Evolutionary conservation across 768 basidiomycete genomes (phyloP), one percentile per base, ranked within the genome.

Genomic region (Suillus subluteus): DNA sequence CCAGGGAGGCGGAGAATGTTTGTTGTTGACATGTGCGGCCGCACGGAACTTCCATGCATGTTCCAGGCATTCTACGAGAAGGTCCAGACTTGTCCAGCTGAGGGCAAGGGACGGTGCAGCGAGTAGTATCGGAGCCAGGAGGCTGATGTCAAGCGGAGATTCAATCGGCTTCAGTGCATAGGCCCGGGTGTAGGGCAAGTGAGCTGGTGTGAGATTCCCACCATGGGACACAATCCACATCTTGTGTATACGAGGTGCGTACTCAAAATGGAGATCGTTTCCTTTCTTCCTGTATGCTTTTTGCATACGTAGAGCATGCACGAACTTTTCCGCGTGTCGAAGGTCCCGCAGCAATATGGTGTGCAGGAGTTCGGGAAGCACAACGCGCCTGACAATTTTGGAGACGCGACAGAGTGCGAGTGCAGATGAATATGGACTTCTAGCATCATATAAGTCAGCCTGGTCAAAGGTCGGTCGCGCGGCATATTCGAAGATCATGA

Each of bases 351-450:
- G 58, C 2, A 38, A 16, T 38, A 40, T 15, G 13, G 58, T 58
- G 8, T 38, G 37, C 37, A 23, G n/a, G n/a, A 40, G 58, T 16
- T 16, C 13, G 37, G 76, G 80, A 77, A 83, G 82, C 26, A 75
- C 70, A 18, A 71, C 71, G 15, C 70, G 73, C n/a, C 81, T 77
- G 37, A 82, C 48, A 32, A 50, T 52, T 56, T 69, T 71, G 8
- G 80, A 83, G 16, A 82, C 81, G 26, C 66, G 69, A 41, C 78
- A 73, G 30, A 84, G 73, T 8, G 75, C 64, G 32, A 73, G 59
- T 2, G 76, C 78, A 18, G 75, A 78, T 35, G 68, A 65, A 56
- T 73, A 73, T 16, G 62, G 54, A 55, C 58, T n/a, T n/a, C n/a
- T n/a, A n/a, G n/a, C n/a, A n/a, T n/a, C n/a, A n/a, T n/a, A n/a